Conservation (phyloP, 768 basidiomycete genomes). For the Amanita exitialis region DNA sequence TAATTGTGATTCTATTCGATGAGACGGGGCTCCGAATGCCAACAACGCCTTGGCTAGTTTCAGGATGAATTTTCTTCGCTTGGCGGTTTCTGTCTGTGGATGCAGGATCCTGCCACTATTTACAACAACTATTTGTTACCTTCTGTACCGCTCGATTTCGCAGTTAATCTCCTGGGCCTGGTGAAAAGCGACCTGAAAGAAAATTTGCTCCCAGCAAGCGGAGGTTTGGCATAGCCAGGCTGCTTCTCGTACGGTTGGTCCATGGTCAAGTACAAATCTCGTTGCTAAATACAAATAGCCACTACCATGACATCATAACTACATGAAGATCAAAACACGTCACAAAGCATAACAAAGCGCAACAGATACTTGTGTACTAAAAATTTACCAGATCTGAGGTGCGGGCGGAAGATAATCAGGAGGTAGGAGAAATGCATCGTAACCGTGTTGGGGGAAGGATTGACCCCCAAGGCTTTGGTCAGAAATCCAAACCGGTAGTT, state of each 20-base stretch:
- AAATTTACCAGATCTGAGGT: slow-evolving; percentile 63
- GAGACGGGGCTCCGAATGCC: slow-evolving; percentile 90
- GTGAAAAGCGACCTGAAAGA: slow-evolving; percentile 20
- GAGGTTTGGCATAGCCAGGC: background rate
- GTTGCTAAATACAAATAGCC: background rate
- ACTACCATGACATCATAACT: slow-evolving; percentile 2
- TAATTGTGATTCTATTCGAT: slow-evolving; percentile 86
- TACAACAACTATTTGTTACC: slow-evolving; percentile 17
- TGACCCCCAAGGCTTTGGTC: slow-evolving; percentile 74
- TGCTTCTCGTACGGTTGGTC: background rate
- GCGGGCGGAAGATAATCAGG: slow-evolving; percentile 61
- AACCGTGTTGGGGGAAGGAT: slow-evolving; percentile 70
- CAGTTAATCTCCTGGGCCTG: slow-evolving; percentile 21
- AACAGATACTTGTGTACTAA: slow-evolving; percentile 5
- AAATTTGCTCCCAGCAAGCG: slow-evolving; percentile 1
- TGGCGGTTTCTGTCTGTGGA: slow-evolving; percentile 27
- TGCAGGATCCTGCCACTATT: background rate
- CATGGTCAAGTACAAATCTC: background rate
- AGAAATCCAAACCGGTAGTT: slow-evolving; percentile 79
- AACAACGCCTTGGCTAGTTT: slow-evolving; percentile 83
- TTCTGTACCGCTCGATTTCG: slow-evolving; percentile 35
- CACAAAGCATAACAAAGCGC: slow-evolving; percentile 1
- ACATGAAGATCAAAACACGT: background rate
- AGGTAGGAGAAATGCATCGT: slow-evolving; percentile 79
- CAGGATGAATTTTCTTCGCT: slow-evolving; percentile 65